Percentiles rank a stretch among this genome's conserved stretches.
These are phyloP conservation scores for Vicia sativa DNA, from an alignment of 306 rosid genomes.

Conservation along the genomic window DNA sequence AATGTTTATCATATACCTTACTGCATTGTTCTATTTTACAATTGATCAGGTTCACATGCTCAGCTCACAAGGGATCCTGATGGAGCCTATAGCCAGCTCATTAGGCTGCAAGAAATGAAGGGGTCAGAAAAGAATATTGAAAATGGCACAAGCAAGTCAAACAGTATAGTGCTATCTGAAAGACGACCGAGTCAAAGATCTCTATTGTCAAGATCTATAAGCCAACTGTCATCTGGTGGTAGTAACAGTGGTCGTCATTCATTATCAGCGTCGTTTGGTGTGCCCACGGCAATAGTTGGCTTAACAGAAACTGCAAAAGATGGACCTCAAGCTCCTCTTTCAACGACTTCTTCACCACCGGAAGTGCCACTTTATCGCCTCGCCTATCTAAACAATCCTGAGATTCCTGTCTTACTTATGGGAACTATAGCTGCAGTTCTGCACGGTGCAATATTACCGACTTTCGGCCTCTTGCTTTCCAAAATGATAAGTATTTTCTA, in stretches of 20 bases:
- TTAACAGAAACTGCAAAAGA: conserved; percentile 35
- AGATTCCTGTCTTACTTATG: conserved; percentile 62
- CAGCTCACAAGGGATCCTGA: conserved; percentile 54
- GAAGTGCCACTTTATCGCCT: conserved; percentile 68
- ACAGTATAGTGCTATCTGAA: conserved; percentile 45
- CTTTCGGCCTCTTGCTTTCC: conserved; percentile 68
- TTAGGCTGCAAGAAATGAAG: conserved; percentile 58
- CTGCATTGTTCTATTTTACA: conserved; percentile 12
- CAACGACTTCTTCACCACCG: conserved; percentile 40
- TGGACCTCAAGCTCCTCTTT: conserved; percentile 39
- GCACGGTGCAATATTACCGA: conserved; percentile 58
- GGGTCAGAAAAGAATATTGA: conserved; percentile 38
- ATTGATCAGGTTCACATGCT: conserved; percentile 57
- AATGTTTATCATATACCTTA: neutral
- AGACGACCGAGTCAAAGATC: conserved; percentile 51
- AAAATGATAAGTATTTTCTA: conserved; percentile 61
- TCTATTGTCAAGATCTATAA: conserved; percentile 52
- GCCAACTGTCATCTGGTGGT: conserved; percentile 51
- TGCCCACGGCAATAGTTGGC: conserved; percentile 38
- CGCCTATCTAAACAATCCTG: conserved; percentile 82
- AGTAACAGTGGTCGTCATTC: conserved; percentile 54
- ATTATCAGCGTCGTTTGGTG: conserved; percentile 32
- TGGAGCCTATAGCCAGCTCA: conserved; percentile 71
- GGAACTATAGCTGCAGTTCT: conserved; percentile 67
- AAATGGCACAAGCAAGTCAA: conserved; percentile 45